phyloP scores from a whole-genome alignment of 2,329 filamentous ascomycete species.

The Verticillium tricorpus region DNA sequence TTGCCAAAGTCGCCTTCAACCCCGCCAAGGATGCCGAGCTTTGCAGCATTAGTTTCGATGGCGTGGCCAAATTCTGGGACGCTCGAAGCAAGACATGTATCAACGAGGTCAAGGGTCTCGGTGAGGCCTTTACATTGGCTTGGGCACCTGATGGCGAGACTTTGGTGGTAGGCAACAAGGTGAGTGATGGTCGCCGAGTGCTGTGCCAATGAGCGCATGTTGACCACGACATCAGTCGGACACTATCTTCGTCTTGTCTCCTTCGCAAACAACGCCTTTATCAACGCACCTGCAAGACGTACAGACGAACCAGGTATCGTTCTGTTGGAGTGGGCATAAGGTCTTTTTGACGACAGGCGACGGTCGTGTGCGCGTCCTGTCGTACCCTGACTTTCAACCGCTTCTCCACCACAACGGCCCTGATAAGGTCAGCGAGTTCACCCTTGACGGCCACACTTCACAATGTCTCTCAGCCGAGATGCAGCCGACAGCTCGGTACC shows the following conservation, averaged over 20 bases:
- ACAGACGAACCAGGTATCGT: conserved; percentile 69
- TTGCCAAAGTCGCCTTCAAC: conserved; percentile 76
- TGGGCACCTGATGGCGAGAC: conserved; percentile 70
- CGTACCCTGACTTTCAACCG: conserved; percentile 60
- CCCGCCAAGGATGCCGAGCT: conserved; percentile 73
- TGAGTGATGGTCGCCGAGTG: conserved; percentile 25
- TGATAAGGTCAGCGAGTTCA: conserved; percentile 47
- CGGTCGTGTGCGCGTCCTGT: conserved; percentile 65
- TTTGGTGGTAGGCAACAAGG: conserved; percentile 70
- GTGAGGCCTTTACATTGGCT: conserved; percentile 64
- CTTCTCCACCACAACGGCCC: conserved; percentile 31
- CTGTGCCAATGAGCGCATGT: background rate
- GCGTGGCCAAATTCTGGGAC: conserved; percentile 75
- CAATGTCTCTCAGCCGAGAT: conserved; percentile 65
- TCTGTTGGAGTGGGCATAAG: conserved; percentile 68
- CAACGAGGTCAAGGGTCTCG: conserved; percentile 63
- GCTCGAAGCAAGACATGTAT: conserved; percentile 67
- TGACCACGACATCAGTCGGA: conserved; percentile 45
- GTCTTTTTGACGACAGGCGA: conserved; percentile 68
- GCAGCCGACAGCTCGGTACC: conserved; percentile 65
- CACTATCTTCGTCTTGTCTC: conserved; percentile 58
- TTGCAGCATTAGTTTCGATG: conserved; percentile 69
- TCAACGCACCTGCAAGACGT: conserved; percentile 55
- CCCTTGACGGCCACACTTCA: conserved; percentile 68
- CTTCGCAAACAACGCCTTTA: conserved; percentile 50